Evolutionary conservation across 805 yeast genomes (phyloP), one percentile per base, ranked within the genome.

Genomic region (Saturnispora serradocipensis): DNA sequence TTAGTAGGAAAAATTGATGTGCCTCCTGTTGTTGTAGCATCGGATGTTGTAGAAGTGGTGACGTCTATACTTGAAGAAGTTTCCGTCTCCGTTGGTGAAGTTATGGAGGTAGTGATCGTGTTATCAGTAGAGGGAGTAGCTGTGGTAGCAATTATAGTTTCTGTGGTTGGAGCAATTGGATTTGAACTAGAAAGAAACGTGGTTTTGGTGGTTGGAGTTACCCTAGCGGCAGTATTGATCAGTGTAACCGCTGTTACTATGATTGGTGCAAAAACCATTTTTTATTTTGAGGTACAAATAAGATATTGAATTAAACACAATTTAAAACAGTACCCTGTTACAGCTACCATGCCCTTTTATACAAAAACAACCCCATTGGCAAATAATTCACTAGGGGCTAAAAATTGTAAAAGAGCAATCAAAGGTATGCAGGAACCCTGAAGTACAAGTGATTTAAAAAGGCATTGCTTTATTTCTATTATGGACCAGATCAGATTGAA

Each of bases 1-100:
- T 49, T 46, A 35, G 38, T 30, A 10, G 49, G 32, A 11, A 3
- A 28, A 40, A 54, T 50, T 15, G 51, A 28, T 11, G 27, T 15
- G 8, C 15, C 5, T 11, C 27, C 35, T 30, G 34, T 15, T 15
- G 40, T n/a, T 13, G 18, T 36, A 36, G 40, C 22, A 3, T 36
- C 22, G 22, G 20, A 6, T 36, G 18, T 18, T 16, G 18, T 36
- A 15, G 18, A n/a, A n/a, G 40, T 36, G 10, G 9, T 18, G 10
- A 15, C 7, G 15, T 36, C 40, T 11, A 18, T n/a, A 16, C 5
- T 18, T 16, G 24, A 9, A 16, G 9, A n/a, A 36, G 40, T 36
- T 16, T 13, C 2, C 15, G 20, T n/a, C 16, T 36, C 24, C 15
- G 40, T 36, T 11, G 34, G 34, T 13, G 34, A 30, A 30, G 34